A percentile compares a stretch with the other conserved stretches of the same genome.
Conservation (phyloP, 2,329 filamentous ascomycete species). For the Ceratocystis destructans region DNA sequence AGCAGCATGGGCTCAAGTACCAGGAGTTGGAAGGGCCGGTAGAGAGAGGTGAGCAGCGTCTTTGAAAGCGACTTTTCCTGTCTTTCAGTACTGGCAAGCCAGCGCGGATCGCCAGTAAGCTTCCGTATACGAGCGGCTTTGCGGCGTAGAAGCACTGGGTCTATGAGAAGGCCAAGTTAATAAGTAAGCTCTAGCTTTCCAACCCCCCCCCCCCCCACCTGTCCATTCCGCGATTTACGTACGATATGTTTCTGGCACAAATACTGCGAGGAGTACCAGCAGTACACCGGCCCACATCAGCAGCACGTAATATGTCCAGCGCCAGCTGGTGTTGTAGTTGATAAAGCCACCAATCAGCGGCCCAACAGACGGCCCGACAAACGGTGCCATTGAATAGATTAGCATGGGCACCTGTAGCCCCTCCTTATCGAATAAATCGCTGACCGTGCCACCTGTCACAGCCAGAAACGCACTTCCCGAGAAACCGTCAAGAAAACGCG, state of each 20-base stretch:
- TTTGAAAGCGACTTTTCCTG: conserved; percentile 50
- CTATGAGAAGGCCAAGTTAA: conserved; percentile 24
- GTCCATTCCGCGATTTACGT: neutral
- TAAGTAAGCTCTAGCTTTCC: neutral
- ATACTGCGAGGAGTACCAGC: conserved; percentile 48
- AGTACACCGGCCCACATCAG: conserved; percentile 65
- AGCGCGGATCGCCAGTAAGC: conserved; percentile 64
- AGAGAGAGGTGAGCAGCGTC: conserved; percentile 45
- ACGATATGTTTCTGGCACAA: conserved; percentile 83
- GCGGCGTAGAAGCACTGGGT: conserved; percentile 54
- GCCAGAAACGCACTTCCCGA: conserved; percentile 54
- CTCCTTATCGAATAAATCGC: conserved; percentile 57
- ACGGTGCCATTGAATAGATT: conserved; percentile 55
- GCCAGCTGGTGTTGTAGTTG: conserved; percentile 59
- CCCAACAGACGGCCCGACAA: conserved; percentile 47
- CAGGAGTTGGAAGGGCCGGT: conserved; percentile 67
- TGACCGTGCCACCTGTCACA: conserved; percentile 74
- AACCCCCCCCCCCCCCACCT: conserved; percentile 22
- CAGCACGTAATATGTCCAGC: conserved; percentile 74
- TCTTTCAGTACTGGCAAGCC: conserved; percentile 64
- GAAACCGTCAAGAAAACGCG: conserved; percentile 64
- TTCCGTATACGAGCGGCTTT: conserved; percentile 59
- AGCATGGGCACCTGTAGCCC: conserved; percentile 72
- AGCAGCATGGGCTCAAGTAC: conserved; percentile 75
- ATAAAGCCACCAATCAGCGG: conserved; percentile 65